phyloP scores from a whole-genome alignment of 140 eudicot genomes.

The Erigeron philadelphicus region DNA sequence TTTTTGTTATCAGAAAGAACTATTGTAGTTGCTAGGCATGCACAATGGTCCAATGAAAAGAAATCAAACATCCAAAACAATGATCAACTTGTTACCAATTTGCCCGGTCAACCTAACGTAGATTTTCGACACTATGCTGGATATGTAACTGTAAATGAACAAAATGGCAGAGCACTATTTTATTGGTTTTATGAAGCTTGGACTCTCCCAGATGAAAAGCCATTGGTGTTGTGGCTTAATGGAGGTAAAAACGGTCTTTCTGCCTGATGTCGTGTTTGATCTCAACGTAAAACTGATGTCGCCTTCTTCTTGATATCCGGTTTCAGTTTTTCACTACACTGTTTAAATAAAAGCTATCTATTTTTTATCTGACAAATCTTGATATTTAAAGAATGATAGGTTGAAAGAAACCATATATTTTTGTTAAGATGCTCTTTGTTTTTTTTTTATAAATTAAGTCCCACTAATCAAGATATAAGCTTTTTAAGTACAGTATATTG shows the following conservation, averaged over 20 bases:
- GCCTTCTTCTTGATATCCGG: slow-evolving; percentile 4
- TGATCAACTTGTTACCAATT: slow-evolving; percentile 52
- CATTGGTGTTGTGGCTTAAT: slow-evolving; percentile 84
- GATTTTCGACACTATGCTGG: slow-evolving; percentile 73
- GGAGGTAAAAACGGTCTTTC: slow-evolving; percentile 46
- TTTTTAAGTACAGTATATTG: slow-evolving; percentile 17
- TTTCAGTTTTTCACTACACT: slow-evolving; percentile 28
- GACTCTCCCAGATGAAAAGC: slow-evolving; percentile 59
- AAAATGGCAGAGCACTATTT: slow-evolving; percentile 67
- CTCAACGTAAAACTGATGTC: neutral
- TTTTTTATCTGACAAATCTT: slow-evolving; percentile 17
- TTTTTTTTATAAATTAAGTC: slow-evolving; percentile 5
- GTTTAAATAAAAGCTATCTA: slow-evolving; percentile 26
- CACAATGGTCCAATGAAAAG: slow-evolving; percentile 40
- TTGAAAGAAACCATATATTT: slow-evolving; percentile 22
- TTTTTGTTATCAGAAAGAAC: slow-evolving; percentile 27
- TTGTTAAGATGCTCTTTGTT: slow-evolving; percentile 22
- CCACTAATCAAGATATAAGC: slow-evolving; percentile 19
- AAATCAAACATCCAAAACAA: slow-evolving; percentile 28
- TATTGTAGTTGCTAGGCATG: slow-evolving; percentile 45
- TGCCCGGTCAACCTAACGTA: slow-evolving; percentile 71
- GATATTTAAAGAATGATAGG: slow-evolving; percentile 8
- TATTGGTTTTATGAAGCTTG: slow-evolving; percentile 83
- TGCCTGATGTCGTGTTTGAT: neutral
- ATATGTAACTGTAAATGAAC: slow-evolving; percentile 63